Conservation (phyloP, 73 alveolate species). For the Paramecium biaurelia region DNA sequence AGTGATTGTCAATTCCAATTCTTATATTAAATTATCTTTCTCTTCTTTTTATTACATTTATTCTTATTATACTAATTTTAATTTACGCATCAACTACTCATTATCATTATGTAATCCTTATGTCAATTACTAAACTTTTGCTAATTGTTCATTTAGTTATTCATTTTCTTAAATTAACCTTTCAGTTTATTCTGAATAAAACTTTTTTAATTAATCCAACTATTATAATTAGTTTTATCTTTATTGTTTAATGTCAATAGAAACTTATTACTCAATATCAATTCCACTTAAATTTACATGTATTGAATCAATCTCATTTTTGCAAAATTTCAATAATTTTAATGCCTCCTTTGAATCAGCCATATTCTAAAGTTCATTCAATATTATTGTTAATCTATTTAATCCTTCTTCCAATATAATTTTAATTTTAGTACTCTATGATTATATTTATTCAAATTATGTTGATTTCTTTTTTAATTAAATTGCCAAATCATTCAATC, state of each 20-base stretch:
- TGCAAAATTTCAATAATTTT: background rate
- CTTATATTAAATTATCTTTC: background rate
- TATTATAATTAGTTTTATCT: background rate
- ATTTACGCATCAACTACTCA: background rate
- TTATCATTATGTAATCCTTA: slow-evolving; percentile 32
- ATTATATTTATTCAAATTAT: background rate
- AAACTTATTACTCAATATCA: background rate
- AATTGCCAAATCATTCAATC: background rate
- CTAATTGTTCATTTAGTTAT: background rate
- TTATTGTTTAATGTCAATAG: background rate
- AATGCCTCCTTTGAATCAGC: slow-evolving; percentile 49
- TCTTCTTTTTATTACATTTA: background rate
- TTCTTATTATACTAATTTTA: slow-evolving; percentile 5
- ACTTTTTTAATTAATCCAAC: background rate
- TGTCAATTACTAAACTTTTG: background rate
- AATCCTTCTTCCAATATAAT: background rate
- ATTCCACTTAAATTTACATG: background rate
- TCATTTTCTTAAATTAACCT: background rate
- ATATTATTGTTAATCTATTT: background rate
- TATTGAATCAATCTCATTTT: background rate
- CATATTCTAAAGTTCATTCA: slow-evolving; percentile 10
- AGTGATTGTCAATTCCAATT: background rate
- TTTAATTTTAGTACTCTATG: background rate
- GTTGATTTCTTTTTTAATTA: slow-evolving; percentile 14
- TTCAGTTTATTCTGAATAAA: background rate